Base-by-base conservation (phyloP, 176 grass and related monocot genomes). In the Musa acuminata region DNA sequence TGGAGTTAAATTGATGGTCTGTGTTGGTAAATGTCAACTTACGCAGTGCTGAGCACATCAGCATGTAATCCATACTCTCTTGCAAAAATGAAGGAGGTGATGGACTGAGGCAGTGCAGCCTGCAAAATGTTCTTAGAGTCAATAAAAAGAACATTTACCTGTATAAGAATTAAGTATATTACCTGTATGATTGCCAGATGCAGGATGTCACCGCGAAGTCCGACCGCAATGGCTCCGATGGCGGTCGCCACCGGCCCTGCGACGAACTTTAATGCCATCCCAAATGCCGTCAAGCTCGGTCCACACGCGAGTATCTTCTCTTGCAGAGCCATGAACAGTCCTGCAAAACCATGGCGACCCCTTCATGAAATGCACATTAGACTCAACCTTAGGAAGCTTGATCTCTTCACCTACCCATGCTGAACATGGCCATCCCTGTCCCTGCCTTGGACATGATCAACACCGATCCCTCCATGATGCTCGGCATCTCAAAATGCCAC, bases 41-140 rank as follows among this genome's bases (percentile, higher is more conserved):
- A 97, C 94, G 90, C 85, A 3, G 94, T 93, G 78, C 90, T 97
- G 17, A 97, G 90, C 1, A 97, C 72, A 13, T 91, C 90, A 19
- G 94, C 87, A 75, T 93, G 90, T 14, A 97, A 67, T 7, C 77
- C 75, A 22, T 97, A 97, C 82, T 97, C 94, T 80, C 69, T 90
- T 22, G 90, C 90, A 60, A 89, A 93, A 51, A 93, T 82, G 63
- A 93, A 97, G 51, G 94, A 87, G 23, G 71, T 83, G 52, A 97
- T 89, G 9, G 90, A 70, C 51, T 97, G 94, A 4, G 94, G 93
- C n/a, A 97, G 80, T 8, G 94, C 94, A 0, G 90, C 87, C 94
- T 96, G 78, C 62, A 92, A 16, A 76, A 53, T 29, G 35, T 8
- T 43, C 3, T 43, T 6, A 43, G 0, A 6, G 35, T 43, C 4